phyloP scores from a whole-genome alignment of 148 eudicot species.

The Bassia scoparia region DNA sequence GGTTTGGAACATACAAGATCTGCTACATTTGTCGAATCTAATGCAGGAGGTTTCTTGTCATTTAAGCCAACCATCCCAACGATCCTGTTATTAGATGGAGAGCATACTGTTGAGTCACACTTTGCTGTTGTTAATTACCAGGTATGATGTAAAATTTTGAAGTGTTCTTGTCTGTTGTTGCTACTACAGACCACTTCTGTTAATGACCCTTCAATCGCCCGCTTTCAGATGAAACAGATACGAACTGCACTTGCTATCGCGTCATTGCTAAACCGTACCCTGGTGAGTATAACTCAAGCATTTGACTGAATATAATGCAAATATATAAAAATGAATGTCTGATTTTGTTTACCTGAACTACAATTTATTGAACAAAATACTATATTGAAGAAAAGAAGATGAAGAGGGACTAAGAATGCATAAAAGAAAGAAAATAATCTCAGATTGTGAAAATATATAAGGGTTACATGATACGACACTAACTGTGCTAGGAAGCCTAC shows the following conservation, averaged over 20 bases:
- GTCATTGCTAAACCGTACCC: slow-evolving; percentile 68
- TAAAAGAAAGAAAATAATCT: no score
- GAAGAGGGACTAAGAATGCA: no score
- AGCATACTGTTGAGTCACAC: slow-evolving; percentile 74
- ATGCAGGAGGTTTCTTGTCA: slow-evolving; percentile 87
- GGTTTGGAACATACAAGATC: background rate
- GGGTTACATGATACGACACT: no score
- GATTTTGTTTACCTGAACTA: no score
- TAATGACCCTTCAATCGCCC: slow-evolving; percentile 17
- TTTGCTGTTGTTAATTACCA: slow-evolving; percentile 76
- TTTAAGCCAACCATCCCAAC: slow-evolving; percentile 84
- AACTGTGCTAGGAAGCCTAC: no score
- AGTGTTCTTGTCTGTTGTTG: slow-evolving; percentile 4
- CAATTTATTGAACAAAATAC: no score
- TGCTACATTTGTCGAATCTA: slow-evolving; percentile 2
- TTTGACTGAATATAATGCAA: slow-evolving; percentile 9
- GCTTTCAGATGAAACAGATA: slow-evolving; percentile 81
- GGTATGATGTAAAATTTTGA: slow-evolving; percentile 39
- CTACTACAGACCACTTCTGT: slow-evolving; percentile 14
- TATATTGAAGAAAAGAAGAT: no score
- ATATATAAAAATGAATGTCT: no score
- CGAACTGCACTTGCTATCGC: slow-evolving; percentile 92
- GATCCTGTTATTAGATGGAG: slow-evolving; percentile 72
- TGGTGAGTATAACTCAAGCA: slow-evolving; percentile 55
- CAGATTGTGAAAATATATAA: no score